Base-by-base conservation (phyloP, 139 green algal species). In the Haematococcus lacustris region DNA sequence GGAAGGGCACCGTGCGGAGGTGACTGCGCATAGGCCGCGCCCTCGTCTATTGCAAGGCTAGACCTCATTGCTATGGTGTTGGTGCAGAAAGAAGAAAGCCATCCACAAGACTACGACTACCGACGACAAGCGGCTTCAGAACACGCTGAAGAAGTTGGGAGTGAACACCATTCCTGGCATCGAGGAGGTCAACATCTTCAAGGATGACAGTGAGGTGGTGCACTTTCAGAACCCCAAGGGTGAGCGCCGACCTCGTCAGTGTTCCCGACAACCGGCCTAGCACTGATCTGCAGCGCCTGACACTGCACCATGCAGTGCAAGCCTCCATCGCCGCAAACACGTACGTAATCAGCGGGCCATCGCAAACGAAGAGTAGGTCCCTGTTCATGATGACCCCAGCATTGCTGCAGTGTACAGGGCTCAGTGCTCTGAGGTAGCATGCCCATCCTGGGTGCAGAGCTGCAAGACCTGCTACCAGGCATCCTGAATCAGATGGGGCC, bases 81-180 rank as follows among this genome's bases (percentile, higher is more conserved):
- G 3, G 30, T 43, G 65, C 80, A 98, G 95, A 62, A 99, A 99
- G 93, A 97, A 98, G 83, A 98, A 99, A 85, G 91, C 91, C 3
- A 89, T 96, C 63, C 96, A 98, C 89, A 98, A 98, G 84, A 93
- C 93, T 7, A 93, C 88, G 3, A 85, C 86, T 41, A 97, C 92
- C 39, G 95, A 98, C 79, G 96, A 99, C 85, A 99, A 98, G 87
- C 83, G 90, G 60, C 83, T 99, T 51, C 94, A 99, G 78, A 93
- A 83, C 86, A 97, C 92, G 1, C 87, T 99, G 3, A 99, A 99
- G 87, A 83, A 93, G 34, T 81, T 98, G 41, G 94, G 93, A n/a
- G 93, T 99, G 64, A 99, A 98, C 86, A 95, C 91, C 71, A 98
- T 99, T 71, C 93, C 94, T 34, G 96, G 93, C 73, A 99, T 99